A percentile compares a stretch with the other conserved stretches of the same genome.
phyloP scores from a whole-genome alignment of 2,329 filamentous ascomycete genomes.

The Plectosphaerella plurivora region DNA sequence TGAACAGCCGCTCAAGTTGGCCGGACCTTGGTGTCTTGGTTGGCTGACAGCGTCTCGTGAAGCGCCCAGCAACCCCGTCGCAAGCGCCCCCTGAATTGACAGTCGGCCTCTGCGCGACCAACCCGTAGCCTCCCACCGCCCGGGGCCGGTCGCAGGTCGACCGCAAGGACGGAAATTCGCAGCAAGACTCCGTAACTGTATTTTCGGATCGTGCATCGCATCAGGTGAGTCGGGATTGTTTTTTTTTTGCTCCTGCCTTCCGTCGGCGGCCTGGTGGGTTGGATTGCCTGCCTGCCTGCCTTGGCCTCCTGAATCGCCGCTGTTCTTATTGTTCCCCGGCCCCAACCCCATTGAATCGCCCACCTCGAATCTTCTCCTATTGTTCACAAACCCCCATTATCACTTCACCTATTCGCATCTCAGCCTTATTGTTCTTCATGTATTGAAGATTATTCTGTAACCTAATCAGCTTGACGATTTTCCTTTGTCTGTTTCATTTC shows the following conservation, averaged over 20 bases:
- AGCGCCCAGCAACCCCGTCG: conserved; percentile 10
- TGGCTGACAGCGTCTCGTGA: conserved; percentile 12
- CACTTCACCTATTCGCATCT: conserved; percentile 4
- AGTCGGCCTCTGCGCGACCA: not conserved
- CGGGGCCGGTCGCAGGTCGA: conserved; percentile 1
- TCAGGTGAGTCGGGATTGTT: conserved; percentile 10
- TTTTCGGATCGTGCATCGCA: conserved; percentile 1
- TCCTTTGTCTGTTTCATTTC: conserved; percentile 12
- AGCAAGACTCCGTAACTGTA: conserved; percentile 1
- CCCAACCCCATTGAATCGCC: conserved; percentile 2
- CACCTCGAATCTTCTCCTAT: not conserved
- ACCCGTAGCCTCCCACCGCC: not conserved
- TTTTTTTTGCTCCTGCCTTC: not conserved
- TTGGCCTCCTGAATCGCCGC: conserved; percentile 1
- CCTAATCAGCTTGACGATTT: conserved; percentile 10
- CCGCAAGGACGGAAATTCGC: not conserved
- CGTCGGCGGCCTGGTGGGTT: too few species aligned
- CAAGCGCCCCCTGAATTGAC: conserved; percentile 3
- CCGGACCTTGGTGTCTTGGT: conserved; percentile 10
- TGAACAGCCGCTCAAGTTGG: conserved; percentile 12
- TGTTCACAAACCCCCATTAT: conserved; percentile 1
- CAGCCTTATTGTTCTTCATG: conserved; percentile 7
- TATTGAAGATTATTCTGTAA: conserved; percentile 11
- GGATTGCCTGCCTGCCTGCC: not conserved
- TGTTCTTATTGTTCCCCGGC: conserved; percentile 9